Base-by-base conservation (phyloP, 2,329 filamentous ascomycete genomes). In the Myriosclerotinia scirpicola region DNA sequence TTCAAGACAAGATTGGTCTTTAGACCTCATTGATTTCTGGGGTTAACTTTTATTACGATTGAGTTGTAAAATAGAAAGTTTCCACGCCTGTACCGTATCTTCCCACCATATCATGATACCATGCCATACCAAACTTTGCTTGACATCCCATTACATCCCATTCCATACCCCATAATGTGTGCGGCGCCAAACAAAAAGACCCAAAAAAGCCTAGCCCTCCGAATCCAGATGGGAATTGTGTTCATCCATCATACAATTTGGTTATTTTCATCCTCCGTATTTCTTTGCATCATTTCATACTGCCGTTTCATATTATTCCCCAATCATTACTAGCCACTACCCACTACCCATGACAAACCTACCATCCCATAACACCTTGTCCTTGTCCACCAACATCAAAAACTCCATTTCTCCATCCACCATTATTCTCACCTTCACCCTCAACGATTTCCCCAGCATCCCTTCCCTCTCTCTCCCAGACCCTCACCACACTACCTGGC, bases 391-490 rank as follows among this genome's bases (percentile, higher is more conserved):
- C 44, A 11, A 60, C 58, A 38, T 60, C 58, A 50, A 60, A 60
- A 22, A 50, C 44, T 2, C 20, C 58, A 60, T 60, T 60, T 36
- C n/a, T 50, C 46, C 46, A 50, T 26, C 46, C 46, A 14, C n/a
- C 46, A 50, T 50, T 50, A 50, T 50, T 26, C 46, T 50, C 46
- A n/a, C 38, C 85, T 74, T 87, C 88, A 70, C 94, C 90, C 70
- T 93, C 87, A 48, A 96, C 86, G 52, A 87, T 83, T 77, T 96
- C 90, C 26, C 83, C 83, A 0, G 91, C 92, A 69, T 83, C 81
- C 30, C 81, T 79, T 0, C 87, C 92, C 78, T 96, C 90, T 70
- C 93, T 89, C 71, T 94, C 86, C 92, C 92, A 97, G n/a, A 96
- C 78, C 79, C 91, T 93, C 62, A 95, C 90, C 36, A 97, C 81